Base-by-base conservation (phyloP, 768 basidiomycete species). In the Termitomyces eurrhizus region DNA sequence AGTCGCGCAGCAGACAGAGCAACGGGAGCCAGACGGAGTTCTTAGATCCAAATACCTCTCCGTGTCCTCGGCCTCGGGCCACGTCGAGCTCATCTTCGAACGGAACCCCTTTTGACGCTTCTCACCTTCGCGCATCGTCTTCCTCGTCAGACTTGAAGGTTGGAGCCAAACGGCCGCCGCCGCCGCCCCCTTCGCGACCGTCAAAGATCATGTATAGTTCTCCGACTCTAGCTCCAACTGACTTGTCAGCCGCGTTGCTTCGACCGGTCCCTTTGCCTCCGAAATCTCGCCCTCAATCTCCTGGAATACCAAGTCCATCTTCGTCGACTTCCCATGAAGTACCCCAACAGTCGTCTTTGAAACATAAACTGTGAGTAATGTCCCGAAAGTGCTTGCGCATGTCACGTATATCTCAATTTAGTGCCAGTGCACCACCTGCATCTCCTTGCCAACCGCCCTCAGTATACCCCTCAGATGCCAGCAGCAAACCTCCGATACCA, bases 71-170 rank as follows among this genome's bases (percentile, higher is more conserved):
- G 18, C 74, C 75, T 13, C 78, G 79, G 39, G 73, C 77, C 12
- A 69, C 68, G 41, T 74, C 75, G 53, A 70, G 67, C 65, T 73
- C 65, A 41, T 78, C 62, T 65, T 56, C 74, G 36, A 62, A 73
- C 52, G 57, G 44, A 33, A 46, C 69, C 11, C 64, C 59, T 57
- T 62, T 65, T 52, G 70, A 65, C 49, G 64, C 66, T 26, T 76
- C 73, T 36, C 67, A 42, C 12, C 68, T 86, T 32, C 80, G 81
- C 16, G 62, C 76, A 9, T 78, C 81, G 0, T 77, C 79, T 2
- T 86, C 86, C 2, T 76, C 81, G 5, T 84, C 85, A 2, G 87
- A 89, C 65, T 63, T 84, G 49, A 81, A 80, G 59, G 64, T 65
- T 16, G 67, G 72, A 14, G 69, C 72, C 21, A 82, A 78, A 62